These are phyloP conservation scores for Gentiana straminea DNA, from an alignment of 257 asterid genomes.

Conservation along the genomic window DNA sequence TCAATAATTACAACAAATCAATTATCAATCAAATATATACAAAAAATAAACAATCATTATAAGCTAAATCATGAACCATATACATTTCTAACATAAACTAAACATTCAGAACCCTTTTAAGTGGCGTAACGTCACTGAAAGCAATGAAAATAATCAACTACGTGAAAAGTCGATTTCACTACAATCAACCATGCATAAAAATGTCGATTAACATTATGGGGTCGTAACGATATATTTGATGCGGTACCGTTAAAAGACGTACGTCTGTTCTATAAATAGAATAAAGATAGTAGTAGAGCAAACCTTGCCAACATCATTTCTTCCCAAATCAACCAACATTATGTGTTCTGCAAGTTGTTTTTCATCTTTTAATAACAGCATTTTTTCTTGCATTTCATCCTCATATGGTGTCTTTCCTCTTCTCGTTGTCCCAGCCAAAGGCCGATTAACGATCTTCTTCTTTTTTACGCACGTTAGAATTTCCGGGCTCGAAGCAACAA, in stretches of 20 bases:
- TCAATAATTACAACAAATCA: constrained; percentile 5
- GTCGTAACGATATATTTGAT: neutral
- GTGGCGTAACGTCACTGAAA: no score
- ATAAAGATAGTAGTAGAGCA: neutral
- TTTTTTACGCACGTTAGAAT: constrained; percentile 60
- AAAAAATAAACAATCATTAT: neutral
- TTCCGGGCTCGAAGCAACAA: constrained; percentile 95
- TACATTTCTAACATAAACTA: no score
- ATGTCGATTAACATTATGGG: neutral
- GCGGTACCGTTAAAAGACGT: neutral
- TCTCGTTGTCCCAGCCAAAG: constrained; percentile 78
- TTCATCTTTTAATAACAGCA: constrained; percentile 52
- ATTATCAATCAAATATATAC: neutral
- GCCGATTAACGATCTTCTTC: constrained; percentile 58
- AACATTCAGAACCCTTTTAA: neutral
- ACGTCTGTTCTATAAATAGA: neutral
- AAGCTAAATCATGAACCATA: neutral
- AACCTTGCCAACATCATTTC: constrained; percentile 95
- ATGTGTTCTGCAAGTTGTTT: constrained; percentile 75
- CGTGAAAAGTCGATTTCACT: neutral
- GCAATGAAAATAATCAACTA: no score
- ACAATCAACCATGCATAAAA: no score
- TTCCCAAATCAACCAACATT: constrained; percentile 86
- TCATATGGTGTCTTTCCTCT: constrained; percentile 58
- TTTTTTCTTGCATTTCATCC: constrained; percentile 54